Evolutionary conservation across 1,284 basidiomycete species (phyloP), one percentile per base, ranked within the genome.

Genomic region (Tilletia walkeri): DNA sequence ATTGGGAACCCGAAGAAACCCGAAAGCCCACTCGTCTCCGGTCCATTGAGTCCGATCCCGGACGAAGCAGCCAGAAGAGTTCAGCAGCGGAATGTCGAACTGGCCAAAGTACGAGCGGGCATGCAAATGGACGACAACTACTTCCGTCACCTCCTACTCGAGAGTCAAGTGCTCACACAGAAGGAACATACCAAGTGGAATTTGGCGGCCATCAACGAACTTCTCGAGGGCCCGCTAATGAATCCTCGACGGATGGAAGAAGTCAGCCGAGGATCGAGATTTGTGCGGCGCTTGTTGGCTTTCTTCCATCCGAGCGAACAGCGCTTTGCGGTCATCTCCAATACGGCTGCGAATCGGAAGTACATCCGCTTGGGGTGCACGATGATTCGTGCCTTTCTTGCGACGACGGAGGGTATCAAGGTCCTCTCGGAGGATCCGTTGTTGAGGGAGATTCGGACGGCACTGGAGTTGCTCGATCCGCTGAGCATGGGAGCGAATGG

Each of bases 221-320:
- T 99, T 16, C 88, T 98, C 24, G 94, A 98, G 77, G 95, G 96
- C 0, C 93, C 95, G 0, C 85, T 99, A 66, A 86, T 94, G 65
- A 95, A 95, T 79, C 89, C 93, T 0, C 93, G 92, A 79, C 87
- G 96, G n/a, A 88, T 99, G 80, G 96, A 99, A 79, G 96, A 99
- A 84, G 93, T 93, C 1, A 92, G 95, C 82, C 92, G 91, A 80
- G 92, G 91, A 12, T 91, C 92, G 18, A 90, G 93, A 79, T 94
- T 96, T 76, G 89, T 96, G 71, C 88, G 91, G 48, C 88, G 93
- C 41, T 85, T 99, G 18, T 90, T 97, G 86, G 88, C 90, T 1
- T 99, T 99, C 86, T 97, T 91, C 80, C 92, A 96, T 82, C 96
- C 96, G 0, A 92, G 92, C 82, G 90, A 85, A 67, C 89, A 90